Evolutionary conservation across 768 basidiomycete species (phyloP).

Genomic region (Ramaria sp.): DNA sequence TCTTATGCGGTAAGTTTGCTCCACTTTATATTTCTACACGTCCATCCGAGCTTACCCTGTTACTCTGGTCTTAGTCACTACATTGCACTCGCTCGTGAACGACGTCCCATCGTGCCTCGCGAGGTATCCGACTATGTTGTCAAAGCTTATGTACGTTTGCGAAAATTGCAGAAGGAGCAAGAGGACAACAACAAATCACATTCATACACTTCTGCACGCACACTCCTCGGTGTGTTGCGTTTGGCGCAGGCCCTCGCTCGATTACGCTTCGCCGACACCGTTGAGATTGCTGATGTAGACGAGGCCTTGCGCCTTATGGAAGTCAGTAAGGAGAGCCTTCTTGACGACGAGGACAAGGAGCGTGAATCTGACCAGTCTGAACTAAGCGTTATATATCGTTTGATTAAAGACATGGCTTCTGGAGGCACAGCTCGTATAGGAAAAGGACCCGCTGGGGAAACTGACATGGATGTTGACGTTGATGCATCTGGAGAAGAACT

Average conservation of each 20-base stretch:
- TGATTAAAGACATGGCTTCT: constrained; percentile 78
- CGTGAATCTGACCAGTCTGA: constrained; percentile 65
- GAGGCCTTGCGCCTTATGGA: constrained; percentile 97
- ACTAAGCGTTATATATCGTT: constrained; percentile 75
- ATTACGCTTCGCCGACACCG: constrained; percentile 71
- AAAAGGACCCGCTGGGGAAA: constrained; percentile 57
- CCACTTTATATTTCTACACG: background rate
- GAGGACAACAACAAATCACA: constrained; percentile 81
- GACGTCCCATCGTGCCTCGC: constrained; percentile 82
- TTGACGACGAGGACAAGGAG: constrained; percentile 66
- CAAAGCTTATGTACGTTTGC: constrained; percentile 89
- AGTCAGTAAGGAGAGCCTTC: constrained; percentile 84
- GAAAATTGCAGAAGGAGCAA: constrained; percentile 87
- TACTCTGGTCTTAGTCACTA: constrained; percentile 55
- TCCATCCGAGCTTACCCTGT: too few relatives aligned
- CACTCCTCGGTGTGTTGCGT: constrained; percentile 87
- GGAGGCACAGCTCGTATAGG: constrained; percentile 29
- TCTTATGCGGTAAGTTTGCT: constrained; percentile 63
- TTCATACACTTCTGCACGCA: constrained; percentile 92
- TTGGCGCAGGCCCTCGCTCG: constrained; percentile 92
- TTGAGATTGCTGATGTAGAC: constrained; percentile 83
- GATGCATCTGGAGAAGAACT: constrained; percentile 51
- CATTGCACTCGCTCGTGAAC: constrained; percentile 82
- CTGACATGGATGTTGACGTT: constrained; percentile 57
- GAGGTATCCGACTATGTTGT: constrained; percentile 89